These are phyloP conservation scores for Colletotrichum abscissum DNA, from an alignment of 2,329 filamentous ascomycete species.

Conservation along the genomic window DNA sequence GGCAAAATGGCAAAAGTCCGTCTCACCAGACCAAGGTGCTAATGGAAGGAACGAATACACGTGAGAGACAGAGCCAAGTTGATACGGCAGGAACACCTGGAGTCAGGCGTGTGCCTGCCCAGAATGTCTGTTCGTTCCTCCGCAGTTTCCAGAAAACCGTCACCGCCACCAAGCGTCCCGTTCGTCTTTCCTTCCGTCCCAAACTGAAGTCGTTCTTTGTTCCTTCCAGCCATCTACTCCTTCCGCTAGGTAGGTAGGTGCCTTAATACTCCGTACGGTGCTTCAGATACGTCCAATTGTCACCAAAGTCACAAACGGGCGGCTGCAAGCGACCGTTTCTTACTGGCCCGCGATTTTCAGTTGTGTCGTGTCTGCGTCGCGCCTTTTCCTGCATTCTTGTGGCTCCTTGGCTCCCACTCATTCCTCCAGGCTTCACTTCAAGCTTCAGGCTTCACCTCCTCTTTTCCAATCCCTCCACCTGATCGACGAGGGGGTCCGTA, in stretches of 20 bases:
- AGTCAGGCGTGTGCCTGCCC: background rate
- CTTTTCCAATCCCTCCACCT: conserved; percentile 3
- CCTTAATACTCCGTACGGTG: no score
- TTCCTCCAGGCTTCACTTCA: no score
- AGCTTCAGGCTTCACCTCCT: background rate
- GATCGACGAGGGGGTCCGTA: conserved; percentile 25
- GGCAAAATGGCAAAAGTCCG: background rate
- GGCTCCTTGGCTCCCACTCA: background rate
- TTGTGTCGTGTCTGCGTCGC: background rate
- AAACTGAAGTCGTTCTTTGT: background rate
- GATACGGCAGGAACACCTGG: background rate
- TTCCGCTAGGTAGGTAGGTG: background rate
- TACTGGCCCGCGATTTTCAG: background rate
- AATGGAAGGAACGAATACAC: no score
- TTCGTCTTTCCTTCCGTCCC: background rate
- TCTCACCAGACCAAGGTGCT: background rate
- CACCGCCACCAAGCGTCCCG: background rate
- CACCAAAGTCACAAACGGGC: background rate
- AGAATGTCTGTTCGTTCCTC: background rate
- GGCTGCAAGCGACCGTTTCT: background rate
- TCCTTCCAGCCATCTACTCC: background rate
- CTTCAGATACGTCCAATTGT: background rate
- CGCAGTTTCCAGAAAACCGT: no score
- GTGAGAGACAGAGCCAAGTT: background rate
- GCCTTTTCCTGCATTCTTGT: background rate